Evolutionary conservation across 2,329 filamentous ascomycete genomes (phyloP).

Genomic region (Aspergillus intermedius): DNA sequence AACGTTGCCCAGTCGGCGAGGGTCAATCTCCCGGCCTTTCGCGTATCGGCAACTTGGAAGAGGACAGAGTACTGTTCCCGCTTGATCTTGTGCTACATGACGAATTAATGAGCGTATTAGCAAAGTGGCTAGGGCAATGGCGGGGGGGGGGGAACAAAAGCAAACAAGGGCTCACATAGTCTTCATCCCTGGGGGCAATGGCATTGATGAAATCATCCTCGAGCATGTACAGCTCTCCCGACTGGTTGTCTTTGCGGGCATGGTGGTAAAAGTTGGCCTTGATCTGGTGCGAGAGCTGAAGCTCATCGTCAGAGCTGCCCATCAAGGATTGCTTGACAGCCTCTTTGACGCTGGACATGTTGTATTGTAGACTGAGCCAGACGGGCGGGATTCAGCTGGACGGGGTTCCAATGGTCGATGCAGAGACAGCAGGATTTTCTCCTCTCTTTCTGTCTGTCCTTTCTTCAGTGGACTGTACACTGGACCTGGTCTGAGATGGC

Average conservation of each 20-base stretch:
- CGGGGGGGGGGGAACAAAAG: background rate
- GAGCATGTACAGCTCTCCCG: slow-evolving; percentile 73
- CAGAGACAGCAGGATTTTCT: too few species aligned
- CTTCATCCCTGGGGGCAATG: slow-evolving; percentile 76
- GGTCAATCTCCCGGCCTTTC: slow-evolving; percentile 63
- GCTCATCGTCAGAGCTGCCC: slow-evolving; percentile 51
- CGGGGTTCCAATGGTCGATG: too few species aligned
- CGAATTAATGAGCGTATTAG: slow-evolving; percentile 12
- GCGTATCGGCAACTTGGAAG: slow-evolving; percentile 82
- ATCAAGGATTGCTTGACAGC: slow-evolving; percentile 74
- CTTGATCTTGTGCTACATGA: slow-evolving; percentile 83
- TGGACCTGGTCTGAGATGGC: slow-evolving; percentile 4
- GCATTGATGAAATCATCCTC: slow-evolving; percentile 86
- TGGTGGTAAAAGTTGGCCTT: slow-evolving; percentile 69
- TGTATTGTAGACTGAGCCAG: slow-evolving; percentile 6
- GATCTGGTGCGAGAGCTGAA: slow-evolving; percentile 65
- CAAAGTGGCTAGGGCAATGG: background rate
- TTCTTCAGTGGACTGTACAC: too few species aligned
- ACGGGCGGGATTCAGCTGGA: too few species aligned
- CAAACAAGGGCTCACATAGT: slow-evolving; percentile 67
- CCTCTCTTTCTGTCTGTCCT: too few species aligned
- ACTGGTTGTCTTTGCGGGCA: slow-evolving; percentile 66
- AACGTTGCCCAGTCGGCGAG: slow-evolving; percentile 87
- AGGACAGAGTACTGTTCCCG: slow-evolving; percentile 92
- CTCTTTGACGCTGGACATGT: slow-evolving; percentile 54